Conservation (phyloP, 1,284 basidiomycete species). For the Tremellales sp. region DNA sequence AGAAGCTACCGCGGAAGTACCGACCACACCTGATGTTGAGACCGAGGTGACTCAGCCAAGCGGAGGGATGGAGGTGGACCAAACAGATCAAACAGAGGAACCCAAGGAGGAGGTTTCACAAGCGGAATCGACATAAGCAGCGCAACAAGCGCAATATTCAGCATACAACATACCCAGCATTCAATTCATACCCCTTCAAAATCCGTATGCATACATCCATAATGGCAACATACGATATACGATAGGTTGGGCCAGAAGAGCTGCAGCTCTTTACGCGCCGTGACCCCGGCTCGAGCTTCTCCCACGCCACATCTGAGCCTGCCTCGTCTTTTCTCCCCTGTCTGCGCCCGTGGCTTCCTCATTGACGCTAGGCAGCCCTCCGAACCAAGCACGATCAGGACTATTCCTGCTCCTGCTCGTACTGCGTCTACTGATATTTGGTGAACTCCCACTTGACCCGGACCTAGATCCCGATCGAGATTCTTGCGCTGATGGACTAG, state of each 20-base stretch:
- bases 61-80: background rate
- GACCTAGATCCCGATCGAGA: too few species aligned
- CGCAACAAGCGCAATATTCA: background rate
- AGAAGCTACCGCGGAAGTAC: background rate
- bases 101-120: too few species aligned
- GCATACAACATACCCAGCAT: background rate
- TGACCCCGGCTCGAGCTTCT: background rate
- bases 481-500: too few species aligned
- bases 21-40: background rate
- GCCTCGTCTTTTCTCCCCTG: background rate
- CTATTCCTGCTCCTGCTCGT: background rate
- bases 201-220: too few species aligned
- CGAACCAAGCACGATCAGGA: background rate
- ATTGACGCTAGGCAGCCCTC: too few species aligned
- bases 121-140: too few species aligned
- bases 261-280: background rate
- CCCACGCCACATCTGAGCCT: background rate
- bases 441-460: background rate
- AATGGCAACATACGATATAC: too few species aligned
- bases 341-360: background rate
- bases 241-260: too few species aligned
- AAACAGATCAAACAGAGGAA: too few species aligned
- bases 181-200: too few species aligned
- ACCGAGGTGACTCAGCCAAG: background rate
- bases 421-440: background rate